phyloP scores from a whole-genome alignment of 306 rosid genomes.

The Vachellia collinsii region DNA sequence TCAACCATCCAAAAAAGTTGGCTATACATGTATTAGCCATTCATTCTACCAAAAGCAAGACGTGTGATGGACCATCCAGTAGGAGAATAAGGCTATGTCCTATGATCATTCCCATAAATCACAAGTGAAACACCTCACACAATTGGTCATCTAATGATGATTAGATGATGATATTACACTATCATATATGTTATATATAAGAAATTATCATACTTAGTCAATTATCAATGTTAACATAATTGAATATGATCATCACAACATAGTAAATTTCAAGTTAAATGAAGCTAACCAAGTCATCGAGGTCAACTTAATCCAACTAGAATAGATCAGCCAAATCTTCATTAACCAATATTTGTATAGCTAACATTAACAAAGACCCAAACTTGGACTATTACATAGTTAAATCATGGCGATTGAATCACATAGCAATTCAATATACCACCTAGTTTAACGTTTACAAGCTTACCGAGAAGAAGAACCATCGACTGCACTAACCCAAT shows the following conservation, averaged over 20 bases:
- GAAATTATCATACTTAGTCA: neutral
- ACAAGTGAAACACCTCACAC: neutral
- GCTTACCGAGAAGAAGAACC: constrained; percentile 85
- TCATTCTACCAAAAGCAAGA: neutral
- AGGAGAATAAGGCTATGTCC: neutral
- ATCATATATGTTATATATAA: neutral
- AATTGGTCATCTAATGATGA: neutral
- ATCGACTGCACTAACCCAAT: constrained; percentile 96
- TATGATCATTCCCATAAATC: neutral
- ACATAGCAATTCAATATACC: neutral
- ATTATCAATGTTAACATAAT: constrained; percentile 18
- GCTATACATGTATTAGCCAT: neutral
- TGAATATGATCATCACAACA: constrained; percentile 13
- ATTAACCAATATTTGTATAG: neutral
- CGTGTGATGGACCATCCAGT: neutral
- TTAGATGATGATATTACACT: neutral
- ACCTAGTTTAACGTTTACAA: constrained; percentile 23
- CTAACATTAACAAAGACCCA: constrained; percentile 18
- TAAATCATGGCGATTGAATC: neutral
- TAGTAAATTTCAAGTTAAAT: neutral
- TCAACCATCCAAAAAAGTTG: neutral
- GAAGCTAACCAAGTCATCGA: constrained; percentile 5
- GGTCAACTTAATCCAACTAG: neutral
- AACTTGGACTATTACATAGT: neutral
- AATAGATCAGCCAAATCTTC: constrained; percentile 15